phyloP scores from a whole-genome alignment of 1,139 yeast genomes.

The Diutina mesorugosa region DNA sequence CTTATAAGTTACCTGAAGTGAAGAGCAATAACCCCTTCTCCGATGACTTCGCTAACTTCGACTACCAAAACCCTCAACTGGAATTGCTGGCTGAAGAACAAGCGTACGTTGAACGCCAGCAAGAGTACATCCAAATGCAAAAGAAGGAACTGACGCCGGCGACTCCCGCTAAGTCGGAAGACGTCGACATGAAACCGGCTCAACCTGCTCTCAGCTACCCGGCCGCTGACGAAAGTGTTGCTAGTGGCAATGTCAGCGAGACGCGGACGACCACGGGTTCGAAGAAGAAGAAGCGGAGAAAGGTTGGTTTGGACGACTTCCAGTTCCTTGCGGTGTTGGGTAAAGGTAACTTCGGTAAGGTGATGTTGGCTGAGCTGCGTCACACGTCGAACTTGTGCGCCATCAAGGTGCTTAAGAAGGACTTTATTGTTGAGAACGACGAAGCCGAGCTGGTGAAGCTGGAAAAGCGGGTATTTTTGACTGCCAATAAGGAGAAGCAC shows the following conservation, averaged over 20 bases:
- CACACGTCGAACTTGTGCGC: slow-evolving; percentile 75
- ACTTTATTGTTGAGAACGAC: slow-evolving; percentile 86
- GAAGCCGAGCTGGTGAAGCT: slow-evolving; percentile 92
- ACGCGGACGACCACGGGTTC: background rate
- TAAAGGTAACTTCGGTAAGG: slow-evolving; percentile 96
- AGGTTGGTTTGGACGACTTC: slow-evolving; percentile 90
- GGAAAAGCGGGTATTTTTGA: slow-evolving; percentile 81
- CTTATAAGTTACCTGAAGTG: background rate
- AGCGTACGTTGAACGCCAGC: slow-evolving; percentile 1
- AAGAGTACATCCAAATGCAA: background rate
- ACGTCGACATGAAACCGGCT: background rate
- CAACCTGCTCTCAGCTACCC: background rate
- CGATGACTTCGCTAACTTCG: slow-evolving; percentile 17
- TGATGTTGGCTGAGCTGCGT: slow-evolving; percentile 89
- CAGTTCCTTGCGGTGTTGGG: slow-evolving; percentile 89
- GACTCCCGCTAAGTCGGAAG: background rate
- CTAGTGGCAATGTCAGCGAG: background rate
- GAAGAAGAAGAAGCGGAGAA: slow-evolving; percentile 32
- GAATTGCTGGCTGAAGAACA: background rate
- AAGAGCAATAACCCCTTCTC: background rate
- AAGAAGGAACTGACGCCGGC: background rate
- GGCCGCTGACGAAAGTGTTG: background rate
- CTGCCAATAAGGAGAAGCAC: slow-evolving; percentile 83
- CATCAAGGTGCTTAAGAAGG: slow-evolving; percentile 89
- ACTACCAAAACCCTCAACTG: slow-evolving; percentile 15